These are phyloP conservation scores for Pythium myriotylum DNA, from an alignment of 352 stramenopile genomes.

Conservation along the genomic window DNA sequence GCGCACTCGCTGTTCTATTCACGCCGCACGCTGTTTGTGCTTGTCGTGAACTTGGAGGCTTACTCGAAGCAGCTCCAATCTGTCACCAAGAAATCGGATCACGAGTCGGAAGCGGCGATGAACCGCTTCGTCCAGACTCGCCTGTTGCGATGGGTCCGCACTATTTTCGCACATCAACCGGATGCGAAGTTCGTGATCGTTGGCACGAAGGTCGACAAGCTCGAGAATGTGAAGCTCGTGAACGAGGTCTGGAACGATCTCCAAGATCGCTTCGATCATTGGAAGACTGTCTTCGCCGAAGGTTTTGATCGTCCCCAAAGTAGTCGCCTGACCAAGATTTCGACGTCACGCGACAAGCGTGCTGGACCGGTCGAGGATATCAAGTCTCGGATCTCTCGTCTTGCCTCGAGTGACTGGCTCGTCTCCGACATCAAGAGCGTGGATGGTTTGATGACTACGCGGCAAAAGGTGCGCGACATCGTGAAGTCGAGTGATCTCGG, in stretches of 20 bases:
- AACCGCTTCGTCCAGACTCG: conserved; percentile 7
- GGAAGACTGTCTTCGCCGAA: conserved; percentile 5
- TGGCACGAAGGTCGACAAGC: conserved; percentile 12
- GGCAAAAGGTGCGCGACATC: not conserved
- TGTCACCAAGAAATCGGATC: not conserved
- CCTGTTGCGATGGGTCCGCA: conserved; percentile 20
- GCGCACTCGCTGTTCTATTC: conserved; percentile 21
- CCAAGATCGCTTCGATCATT: conserved; percentile 1
- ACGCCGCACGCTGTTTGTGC: conserved; percentile 13
- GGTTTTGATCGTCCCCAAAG: not conserved
- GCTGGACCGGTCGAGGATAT: not conserved
- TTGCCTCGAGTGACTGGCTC: conserved; percentile 10
- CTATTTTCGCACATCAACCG: conserved; percentile 14
- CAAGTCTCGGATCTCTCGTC: not conserved
- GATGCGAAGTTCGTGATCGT: conserved; percentile 22
- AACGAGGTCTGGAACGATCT: conserved; percentile 7
- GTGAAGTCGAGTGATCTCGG: conserved; percentile 1
- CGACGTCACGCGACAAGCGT: not conserved
- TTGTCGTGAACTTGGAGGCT: conserved; percentile 6
- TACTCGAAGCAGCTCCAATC: conserved; percentile 5
- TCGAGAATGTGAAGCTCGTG: not conserved
- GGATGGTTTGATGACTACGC: not conserved
- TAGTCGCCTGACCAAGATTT: not conserved
- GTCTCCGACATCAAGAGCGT: conserved; percentile 1
- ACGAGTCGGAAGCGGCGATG: not conserved